These are phyloP conservation scores for Hortaea werneckii DNA, from an alignment of 2,329 filamentous ascomycete genomes.

Conservation along the genomic window DNA sequence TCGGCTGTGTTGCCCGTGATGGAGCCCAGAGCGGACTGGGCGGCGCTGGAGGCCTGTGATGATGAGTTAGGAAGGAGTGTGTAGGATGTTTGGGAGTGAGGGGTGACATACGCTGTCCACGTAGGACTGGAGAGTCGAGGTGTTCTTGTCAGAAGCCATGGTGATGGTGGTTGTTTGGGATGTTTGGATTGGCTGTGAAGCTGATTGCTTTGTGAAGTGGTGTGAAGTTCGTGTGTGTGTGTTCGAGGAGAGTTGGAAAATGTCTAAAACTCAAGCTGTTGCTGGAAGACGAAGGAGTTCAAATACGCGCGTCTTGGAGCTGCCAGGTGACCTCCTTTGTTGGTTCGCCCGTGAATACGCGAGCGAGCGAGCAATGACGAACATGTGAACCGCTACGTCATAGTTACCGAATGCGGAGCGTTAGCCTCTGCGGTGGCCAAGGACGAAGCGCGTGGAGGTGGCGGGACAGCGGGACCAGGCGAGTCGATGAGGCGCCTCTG, in stretches of 20 bases:
- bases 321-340: no score
- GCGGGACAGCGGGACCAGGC: no score
- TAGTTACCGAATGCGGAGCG: no score
- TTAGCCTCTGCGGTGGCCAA: no score
- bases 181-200: not conserved
- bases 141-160: constrained; percentile 44
- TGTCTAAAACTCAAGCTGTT: no score
- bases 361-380: no score
- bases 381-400: no score
- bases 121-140: constrained; percentile 72
- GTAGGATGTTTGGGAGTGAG: not conserved
- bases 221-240: not conserved
- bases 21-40: constrained; percentile 61
- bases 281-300: no score
- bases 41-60: constrained; percentile 50
- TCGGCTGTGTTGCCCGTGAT: constrained; percentile 64
- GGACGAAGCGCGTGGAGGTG: no score
- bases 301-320: no score
- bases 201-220: not conserved
- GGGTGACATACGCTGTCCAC: constrained; percentile 32
- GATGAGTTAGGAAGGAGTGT: not conserved
- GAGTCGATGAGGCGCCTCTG: no score
- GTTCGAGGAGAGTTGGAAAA: not conserved
- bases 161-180: not conserved
- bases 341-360: no score